These are phyloP conservation scores for Thuja plicata DNA, from an alignment of 83 land plant species.

Conservation along the genomic window DNA sequence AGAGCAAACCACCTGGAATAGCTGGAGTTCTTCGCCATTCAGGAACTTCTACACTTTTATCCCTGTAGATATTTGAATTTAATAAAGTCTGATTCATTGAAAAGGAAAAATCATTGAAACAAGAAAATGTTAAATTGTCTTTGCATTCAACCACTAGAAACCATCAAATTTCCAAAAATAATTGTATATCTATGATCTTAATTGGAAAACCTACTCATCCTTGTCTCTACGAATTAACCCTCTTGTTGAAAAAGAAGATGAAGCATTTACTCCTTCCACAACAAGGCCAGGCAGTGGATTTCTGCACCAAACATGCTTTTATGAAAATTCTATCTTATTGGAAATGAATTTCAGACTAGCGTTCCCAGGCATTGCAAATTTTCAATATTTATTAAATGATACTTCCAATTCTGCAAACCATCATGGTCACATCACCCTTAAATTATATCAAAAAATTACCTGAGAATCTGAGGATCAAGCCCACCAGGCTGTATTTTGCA, in stretches of 20 bases:
- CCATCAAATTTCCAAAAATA: neutral
- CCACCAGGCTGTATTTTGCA: conserved; percentile 57
- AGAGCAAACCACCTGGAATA: conserved; percentile 20
- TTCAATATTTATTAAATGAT: neutral
- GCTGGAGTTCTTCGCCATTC: conserved; percentile 36
- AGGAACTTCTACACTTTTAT: conserved; percentile 7
- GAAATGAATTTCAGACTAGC: neutral
- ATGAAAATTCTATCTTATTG: neutral
- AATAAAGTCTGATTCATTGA: neutral
- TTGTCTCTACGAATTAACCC: conserved; percentile 4
- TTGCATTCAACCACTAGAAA: neutral
- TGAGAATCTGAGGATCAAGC: conserved; percentile 46
- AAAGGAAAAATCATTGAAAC: neutral
- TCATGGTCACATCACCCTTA: neutral
- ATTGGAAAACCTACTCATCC: neutral
- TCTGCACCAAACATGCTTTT: neutral
- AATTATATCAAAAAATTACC: conserved; percentile 25
- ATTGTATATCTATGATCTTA: neutral
- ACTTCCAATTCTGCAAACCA: neutral
- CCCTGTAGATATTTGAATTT: neutral
- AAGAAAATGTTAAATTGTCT: neutral
- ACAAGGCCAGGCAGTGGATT: neutral
- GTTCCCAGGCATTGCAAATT: neutral
- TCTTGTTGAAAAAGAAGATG: conserved; percentile 5
- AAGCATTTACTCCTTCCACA: conserved; percentile 6